Evolutionary conservation across 768 basidiomycete species (phyloP).

Genomic region (Termitomyces sp.): DNA sequence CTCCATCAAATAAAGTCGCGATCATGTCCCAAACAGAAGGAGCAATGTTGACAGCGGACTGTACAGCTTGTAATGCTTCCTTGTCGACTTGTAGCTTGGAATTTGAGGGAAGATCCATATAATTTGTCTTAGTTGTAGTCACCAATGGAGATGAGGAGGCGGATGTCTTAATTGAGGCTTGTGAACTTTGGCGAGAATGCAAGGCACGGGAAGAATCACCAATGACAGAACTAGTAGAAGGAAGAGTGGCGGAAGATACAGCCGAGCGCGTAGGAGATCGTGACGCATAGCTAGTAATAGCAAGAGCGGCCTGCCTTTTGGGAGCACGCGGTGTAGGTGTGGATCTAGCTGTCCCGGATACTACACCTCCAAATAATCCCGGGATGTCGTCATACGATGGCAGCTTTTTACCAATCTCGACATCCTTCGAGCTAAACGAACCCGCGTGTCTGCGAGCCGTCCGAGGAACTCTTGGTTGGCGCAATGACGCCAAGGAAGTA

Average conservation of each 20-base stretch:
- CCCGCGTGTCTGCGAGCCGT: conserved; percentile 81
- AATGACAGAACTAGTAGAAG: conserved; percentile 2
- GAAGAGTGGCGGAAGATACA: conserved; percentile 18
- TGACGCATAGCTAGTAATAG: conserved; percentile 24
- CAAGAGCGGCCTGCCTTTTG: conserved; percentile 39
- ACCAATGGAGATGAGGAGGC: conserved; percentile 32
- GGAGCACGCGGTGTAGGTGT: conserved; percentile 42
- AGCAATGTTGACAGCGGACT: conserved; percentile 71
- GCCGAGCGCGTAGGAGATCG: conserved; percentile 30
- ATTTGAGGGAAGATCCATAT: conserved; percentile 42
- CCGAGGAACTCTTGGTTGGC: conserved; percentile 22
- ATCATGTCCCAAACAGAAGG: conserved; percentile 80
- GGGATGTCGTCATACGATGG: conserved; percentile 57
- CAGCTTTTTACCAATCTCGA: conserved; percentile 78
- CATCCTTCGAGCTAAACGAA: conserved; percentile 92
- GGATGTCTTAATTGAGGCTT: conserved; percentile 30
- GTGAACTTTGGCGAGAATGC: conserved; percentile 36
- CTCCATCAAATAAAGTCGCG: conserved; percentile 55
- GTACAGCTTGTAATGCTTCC: conserved; percentile 75
- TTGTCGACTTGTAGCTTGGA: conserved; percentile 69
- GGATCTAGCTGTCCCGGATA: conserved; percentile 26
- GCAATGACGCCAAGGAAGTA: conserved; percentile 13
- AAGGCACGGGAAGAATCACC: conserved; percentile 14
- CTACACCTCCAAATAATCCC: conserved; percentile 27
- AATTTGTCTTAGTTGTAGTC: conserved; percentile 27